Evolutionary conservation across 139 green algal species (phyloP), one percentile per base, ranked within the genome.

Genomic region (Pleodorina starrii): DNA sequence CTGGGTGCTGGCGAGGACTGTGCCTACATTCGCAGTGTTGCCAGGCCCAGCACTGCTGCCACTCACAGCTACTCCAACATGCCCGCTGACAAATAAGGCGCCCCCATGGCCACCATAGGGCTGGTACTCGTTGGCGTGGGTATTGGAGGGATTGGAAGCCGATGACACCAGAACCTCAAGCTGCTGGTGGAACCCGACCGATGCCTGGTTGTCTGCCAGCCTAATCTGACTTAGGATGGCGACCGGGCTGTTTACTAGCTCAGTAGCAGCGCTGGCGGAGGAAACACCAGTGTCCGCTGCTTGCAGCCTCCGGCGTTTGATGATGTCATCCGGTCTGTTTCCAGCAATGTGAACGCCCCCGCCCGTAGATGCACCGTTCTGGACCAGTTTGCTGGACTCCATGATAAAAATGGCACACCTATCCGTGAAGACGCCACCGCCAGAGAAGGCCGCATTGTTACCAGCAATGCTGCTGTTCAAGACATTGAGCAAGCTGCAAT

Each of bases 1-100:
- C 69, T 77, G 69, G 35, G 69, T 77, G 19, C 32, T 77, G 32
- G 69, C 69, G 27, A 77, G 69, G 35, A 77, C 69, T 11, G 69
- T 50, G 32, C 69, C 69, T 7, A 77, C 69, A 25, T 46, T 48
- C 5, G 69, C 69, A 10, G 5, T 50, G 32, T 77, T 77, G 1
- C 4, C 69, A n/a, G 69, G 36, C 16, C 36, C 69, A 10, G 6
- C 69, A 25, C 35, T 46, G 69, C 69, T 48, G 69, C 12, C 7
- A 2, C 7, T 27, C 2, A 77, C 36, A 48, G 69, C 69, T 11
- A 77, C 69, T 48, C 69, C 69, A 19, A 77, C 69, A 4, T 48
- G 36, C 69, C 69, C 69, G 35, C 69, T 77, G 69, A 77, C 48
- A 19, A 77, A 77, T 2, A 77, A n/a, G 25, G 36, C 69, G 35